Base-by-base conservation (phyloP, 345 rosid species). In the Kandelia obovata region DNA sequence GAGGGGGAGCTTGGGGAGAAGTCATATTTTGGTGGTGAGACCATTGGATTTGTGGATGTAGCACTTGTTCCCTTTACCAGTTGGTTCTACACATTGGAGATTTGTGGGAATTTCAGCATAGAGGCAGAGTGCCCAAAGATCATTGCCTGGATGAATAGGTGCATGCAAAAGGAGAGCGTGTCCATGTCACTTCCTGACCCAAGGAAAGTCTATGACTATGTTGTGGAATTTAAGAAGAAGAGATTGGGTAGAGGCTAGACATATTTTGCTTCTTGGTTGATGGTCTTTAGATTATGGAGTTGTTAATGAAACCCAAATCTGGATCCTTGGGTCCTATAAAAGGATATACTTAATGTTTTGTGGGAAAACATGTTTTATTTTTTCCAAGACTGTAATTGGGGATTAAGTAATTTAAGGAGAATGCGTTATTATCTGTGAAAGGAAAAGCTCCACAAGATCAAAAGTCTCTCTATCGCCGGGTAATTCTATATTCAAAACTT, bases 91-190 rank as follows among this genome's bases (percentile, higher is more conserved):
- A 7, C 47, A 26, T 34, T 49, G 19, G 51, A 66, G 59, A 31
- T 27, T 21, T 53, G 43, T 31, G 70, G 61, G 28, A 32, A 66
- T n/a, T 52, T 66, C 49, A 66, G 70, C 70, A 66, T 66, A 11
- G 70, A 66, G 39, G 49, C 46, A 4, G 70, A 66, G 61, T 53
- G 70, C 70, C 70, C 70, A 5, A 55, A 66, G 47, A n/a, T 66
- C 60, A 55, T 32, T 6, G 70, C 35, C 3, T 66, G 70, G 70
- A 31, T 43, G n/a, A 55, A 66, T 19, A 66, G 70, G 47, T 66
- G 70, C 60, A 53, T 66, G 61, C 23, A 66, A 56, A 66, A 11
- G 61, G 70, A 66, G 60, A 53, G 49, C 4, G 70, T 66, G 13
- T 53, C 61, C 47, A 66, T 34, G n/a, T 17, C 70, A 21, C 70